Evolutionary conservation across 1,139 yeast species (phyloP).

Genomic region (Geotrichum cucujoidarum): DNA sequence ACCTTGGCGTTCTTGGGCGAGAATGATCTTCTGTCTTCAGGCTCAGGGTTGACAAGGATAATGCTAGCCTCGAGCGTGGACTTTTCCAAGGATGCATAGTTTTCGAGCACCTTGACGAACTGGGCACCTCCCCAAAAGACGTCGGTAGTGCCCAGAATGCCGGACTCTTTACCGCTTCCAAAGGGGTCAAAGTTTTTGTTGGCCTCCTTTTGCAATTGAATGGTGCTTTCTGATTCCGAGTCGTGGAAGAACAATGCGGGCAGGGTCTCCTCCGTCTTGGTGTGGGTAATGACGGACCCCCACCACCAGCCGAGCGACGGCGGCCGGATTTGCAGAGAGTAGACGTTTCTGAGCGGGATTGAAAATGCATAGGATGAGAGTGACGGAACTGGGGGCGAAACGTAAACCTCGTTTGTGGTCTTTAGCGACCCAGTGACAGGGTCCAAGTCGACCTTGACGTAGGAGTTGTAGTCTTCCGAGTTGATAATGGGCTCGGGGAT

Average conservation of each 20-base stretch:
- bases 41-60: slow-evolving; percentile 71
- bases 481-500: slow-evolving; percentile 59
- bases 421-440: slow-evolving; percentile 24
- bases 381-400: slow-evolving; percentile 50
- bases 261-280: slow-evolving; percentile 59
- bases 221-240: slow-evolving; percentile 64
- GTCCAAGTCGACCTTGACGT: slow-evolving; percentile 51
- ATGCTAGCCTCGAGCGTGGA: slow-evolving; percentile 70
- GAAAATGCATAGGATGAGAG: slow-evolving; percentile 63
- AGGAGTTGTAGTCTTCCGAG: slow-evolving; percentile 46
- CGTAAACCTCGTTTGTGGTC: slow-evolving; percentile 35
- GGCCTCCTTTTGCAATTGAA: slow-evolving; percentile 52
- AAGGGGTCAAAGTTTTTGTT: slow-evolving; percentile 72
- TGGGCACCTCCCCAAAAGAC: slow-evolving; percentile 91
- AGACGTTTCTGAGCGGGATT: slow-evolving; percentile 54
- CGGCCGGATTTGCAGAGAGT: slow-evolving; percentile 74
- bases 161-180: slow-evolving; percentile 40
- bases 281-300: slow-evolving; percentile 75
- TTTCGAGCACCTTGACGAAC: slow-evolving; percentile 52
- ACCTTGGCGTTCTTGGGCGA: slow-evolving; percentile 49
- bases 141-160: slow-evolving; percentile 34
- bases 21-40: slow-evolving; percentile 72
- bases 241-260: slow-evolving; percentile 93
- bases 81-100: slow-evolving; percentile 56
- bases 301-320: slow-evolving; percentile 89